Percentiles rank a stretch among this genome's conserved stretches.
These are phyloP conservation scores for Tetracladium marchalianum DNA, from an alignment of 495 filamentous ascomycete genomes.

Conservation along the genomic window DNA sequence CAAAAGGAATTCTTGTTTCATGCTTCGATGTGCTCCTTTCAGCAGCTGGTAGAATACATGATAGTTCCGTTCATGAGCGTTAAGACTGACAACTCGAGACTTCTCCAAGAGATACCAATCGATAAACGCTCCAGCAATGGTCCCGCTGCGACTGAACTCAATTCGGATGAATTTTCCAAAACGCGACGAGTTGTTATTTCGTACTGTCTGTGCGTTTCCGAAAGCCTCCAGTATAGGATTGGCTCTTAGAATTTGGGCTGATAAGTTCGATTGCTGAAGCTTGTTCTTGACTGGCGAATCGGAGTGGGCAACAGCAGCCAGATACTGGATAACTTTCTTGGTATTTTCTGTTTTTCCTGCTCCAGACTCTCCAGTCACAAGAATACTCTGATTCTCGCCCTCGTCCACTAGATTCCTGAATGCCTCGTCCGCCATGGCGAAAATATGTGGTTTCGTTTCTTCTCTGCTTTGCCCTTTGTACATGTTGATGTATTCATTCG, in stretches of 20 bases:
- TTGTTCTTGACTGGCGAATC: slow-evolving; percentile 58
- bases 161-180: slow-evolving; percentile 99
- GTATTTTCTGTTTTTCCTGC: slow-evolving; percentile 99
- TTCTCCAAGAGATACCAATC: slow-evolving; percentile 99
- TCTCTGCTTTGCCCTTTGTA: slow-evolving; percentile 85
- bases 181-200: slow-evolving; percentile 97
- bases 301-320: slow-evolving; percentile 85
- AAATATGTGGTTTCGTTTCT: slow-evolving; percentile 95
- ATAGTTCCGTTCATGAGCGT: slow-evolving; percentile 83
- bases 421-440: slow-evolving; percentile 95
- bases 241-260: slow-evolving; percentile 89
- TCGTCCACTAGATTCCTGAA: slow-evolving; percentile 94
- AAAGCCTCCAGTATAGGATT: slow-evolving; percentile 99
- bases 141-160: slow-evolving; percentile 81
- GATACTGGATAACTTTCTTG: slow-evolving; percentile 98
- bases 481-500: slow-evolving; percentile 92
- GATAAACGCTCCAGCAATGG: slow-evolving; percentile 92
- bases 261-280: slow-evolving; percentile 69
- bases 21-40: slow-evolving; percentile 61
- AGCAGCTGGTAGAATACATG: slow-evolving; percentile 97
- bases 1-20: slow-evolving; percentile 69
- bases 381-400: slow-evolving; percentile 91
- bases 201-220: slow-evolving; percentile 93
- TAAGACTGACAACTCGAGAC: slow-evolving; percentile 84
- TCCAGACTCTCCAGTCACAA: slow-evolving; percentile 97